Evolutionary conservation across 2,329 filamentous ascomycete species (phyloP), one percentile per base, ranked within the genome.

Genomic region (Fusarium sp.): DNA sequence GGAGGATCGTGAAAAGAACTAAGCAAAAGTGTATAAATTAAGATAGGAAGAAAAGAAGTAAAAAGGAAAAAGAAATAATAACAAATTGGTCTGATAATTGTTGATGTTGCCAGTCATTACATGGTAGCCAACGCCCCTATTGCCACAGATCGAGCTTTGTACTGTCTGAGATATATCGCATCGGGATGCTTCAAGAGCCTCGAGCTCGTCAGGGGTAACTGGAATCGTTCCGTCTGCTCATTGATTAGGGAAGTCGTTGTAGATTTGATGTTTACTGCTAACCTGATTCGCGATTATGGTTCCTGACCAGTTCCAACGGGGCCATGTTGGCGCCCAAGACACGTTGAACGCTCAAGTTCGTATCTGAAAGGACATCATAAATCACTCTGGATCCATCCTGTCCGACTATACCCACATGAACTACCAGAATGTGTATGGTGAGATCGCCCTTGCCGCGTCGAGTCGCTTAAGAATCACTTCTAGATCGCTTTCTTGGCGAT

Each of bases 1-100:
- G 84, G 95, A 97, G 81, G 93, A 97, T 77, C 83, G 88, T n/a
- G 89, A 89, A 59, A 94, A 94, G 85, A 78, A 74, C 43, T 77
- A 70, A 61, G 46, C 24, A 42, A 42, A 49, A 43, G 34, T 46
- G 12, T 24, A 30, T 55, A 52, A 18, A 20, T 12, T 3, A 32
- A 47, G 29, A 8, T 3, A 18, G 14, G 52, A 49, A 14, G 18
- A 29, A n/a, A 66, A 45, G n/a, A 47, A 59, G 20, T 42, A 32
- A 52, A 52, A 52, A 22, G 8, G 24, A 22, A 10, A 52, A 20
- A 22, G 18, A 52, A 27, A 27, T 7, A 52, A 18, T 11, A 29
- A 52, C 11, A 22, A 42, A 14, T 27, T 12, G 6, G 40, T 18
- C n/a, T 20, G 10, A 7, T 16, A 18, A 16, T 7, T 16, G 11